Conservation (phyloP, 2,329 filamentous ascomycete species). For the Aspergillus floridensis region DNA sequence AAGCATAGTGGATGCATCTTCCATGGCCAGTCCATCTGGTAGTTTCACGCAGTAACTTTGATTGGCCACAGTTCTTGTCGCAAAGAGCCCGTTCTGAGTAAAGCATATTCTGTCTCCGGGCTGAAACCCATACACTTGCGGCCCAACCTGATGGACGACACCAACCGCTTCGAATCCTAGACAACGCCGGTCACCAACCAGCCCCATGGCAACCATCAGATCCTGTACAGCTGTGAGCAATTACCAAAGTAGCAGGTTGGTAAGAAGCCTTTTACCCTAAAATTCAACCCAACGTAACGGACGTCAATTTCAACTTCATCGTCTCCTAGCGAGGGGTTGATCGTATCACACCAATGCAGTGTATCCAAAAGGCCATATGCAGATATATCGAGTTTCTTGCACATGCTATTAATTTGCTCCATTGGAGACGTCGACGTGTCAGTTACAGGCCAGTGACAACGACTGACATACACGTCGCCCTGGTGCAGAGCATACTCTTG, state of each 20-base stretch:
- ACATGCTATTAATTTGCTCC: too few relatives aligned
- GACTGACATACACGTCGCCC: conserved; percentile 8
- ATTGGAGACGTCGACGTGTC: background rate
- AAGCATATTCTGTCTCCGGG: conserved; percentile 33
- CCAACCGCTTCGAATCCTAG: conserved; percentile 34
- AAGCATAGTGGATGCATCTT: background rate
- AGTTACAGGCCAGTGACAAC: conserved; percentile 11
- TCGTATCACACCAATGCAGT: too few relatives aligned
- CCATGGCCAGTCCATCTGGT: conserved; percentile 15
- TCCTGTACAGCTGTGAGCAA: conserved; percentile 16
- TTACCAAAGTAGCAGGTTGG: too few relatives aligned
- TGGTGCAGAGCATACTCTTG: conserved; percentile 14
- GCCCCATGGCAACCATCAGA: conserved; percentile 34
- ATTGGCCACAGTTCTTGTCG: conserved; percentile 11
- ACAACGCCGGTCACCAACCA: conserved; percentile 17
- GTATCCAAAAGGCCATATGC: too few relatives aligned
- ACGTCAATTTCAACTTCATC: conserved; percentile 34
- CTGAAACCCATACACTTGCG: conserved; percentile 21
- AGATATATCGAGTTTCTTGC: too few relatives aligned
- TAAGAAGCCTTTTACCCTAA: conserved; percentile 19
- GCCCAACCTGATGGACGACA: conserved; percentile 27
- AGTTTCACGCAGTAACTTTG: conserved; percentile 15
- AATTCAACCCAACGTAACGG: conserved; percentile 35
- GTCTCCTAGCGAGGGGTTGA: background rate
- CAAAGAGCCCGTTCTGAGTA: conserved; percentile 4